Evolutionary conservation across 2,329 filamentous ascomycete genomes (phyloP).

Genomic region (Raffaelea ambrosiae): DNA sequence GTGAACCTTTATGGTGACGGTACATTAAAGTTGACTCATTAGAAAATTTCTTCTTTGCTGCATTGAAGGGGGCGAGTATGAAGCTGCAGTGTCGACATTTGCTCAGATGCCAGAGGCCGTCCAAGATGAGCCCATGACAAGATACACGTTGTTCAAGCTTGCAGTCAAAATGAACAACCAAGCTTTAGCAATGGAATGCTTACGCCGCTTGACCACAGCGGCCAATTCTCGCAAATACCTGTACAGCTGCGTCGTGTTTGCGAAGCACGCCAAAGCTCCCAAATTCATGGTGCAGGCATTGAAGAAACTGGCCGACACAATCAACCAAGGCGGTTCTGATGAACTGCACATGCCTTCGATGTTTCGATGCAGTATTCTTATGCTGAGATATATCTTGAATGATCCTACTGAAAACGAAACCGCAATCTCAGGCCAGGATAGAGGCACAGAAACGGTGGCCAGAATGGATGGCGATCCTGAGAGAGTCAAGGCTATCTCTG

Average conservation of each 20-base stretch:
- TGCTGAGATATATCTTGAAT: constrained; percentile 35
- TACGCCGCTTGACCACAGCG: constrained; percentile 49
- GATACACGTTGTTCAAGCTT: constrained; percentile 68
- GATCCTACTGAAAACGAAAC: neutral
- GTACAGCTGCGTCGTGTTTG: constrained; percentile 73
- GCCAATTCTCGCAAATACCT: constrained; percentile 54
- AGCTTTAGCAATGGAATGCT: constrained; percentile 52
- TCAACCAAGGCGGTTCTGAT: constrained; percentile 35
- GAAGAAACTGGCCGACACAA: constrained; percentile 49
- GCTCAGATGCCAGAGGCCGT: constrained; percentile 48
- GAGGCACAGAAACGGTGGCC: too few species aligned
- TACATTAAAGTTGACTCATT: neutral
- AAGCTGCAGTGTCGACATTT: constrained; percentile 46
- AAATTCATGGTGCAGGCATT: constrained; percentile 50
- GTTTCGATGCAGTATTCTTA: constrained; percentile 50
- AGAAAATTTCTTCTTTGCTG: constrained; percentile 70
- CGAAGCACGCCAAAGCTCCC: constrained; percentile 56
- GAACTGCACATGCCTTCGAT: constrained; percentile 52
- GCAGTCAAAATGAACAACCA: constrained; percentile 51
- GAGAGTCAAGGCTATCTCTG: constrained; percentile 1
- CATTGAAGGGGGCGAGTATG: constrained; percentile 47
- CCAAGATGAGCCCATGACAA: constrained; percentile 55
- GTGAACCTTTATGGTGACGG: too few species aligned
- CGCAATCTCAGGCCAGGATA: too few species aligned
- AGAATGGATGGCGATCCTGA: neutral